phyloP scores from a whole-genome alignment of 805 yeast genomes.

The Isabelozyma pseudorhagii region DNA sequence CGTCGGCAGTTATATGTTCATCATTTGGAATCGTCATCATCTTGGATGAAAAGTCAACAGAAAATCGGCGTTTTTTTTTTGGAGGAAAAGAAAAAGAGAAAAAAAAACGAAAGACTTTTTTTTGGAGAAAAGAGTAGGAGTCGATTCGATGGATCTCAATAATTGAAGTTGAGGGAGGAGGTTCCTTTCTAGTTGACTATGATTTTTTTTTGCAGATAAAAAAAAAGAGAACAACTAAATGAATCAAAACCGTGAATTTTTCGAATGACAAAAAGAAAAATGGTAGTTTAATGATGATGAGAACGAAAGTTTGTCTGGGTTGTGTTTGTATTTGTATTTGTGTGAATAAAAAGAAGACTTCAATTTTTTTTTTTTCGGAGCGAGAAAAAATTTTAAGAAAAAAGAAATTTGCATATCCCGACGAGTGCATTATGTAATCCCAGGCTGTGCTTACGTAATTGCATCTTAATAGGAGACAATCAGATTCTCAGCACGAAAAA shows the following conservation, averaged over 20 bases:
- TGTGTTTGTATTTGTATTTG: not conserved
- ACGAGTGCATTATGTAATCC: not conserved
- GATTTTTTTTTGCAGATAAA: not conserved
- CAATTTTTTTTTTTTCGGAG: too few relatives aligned
- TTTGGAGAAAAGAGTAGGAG: not conserved
- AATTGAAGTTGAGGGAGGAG: too few relatives aligned
- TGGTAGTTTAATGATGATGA: not conserved
- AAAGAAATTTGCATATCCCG: not conserved
- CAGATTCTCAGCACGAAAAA: not conserved
- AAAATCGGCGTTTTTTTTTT: not conserved
- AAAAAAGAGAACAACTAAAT: not conserved
- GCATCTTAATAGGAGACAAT: not conserved
- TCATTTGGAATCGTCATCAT: conserved; percentile 2
- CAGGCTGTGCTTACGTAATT: not conserved
- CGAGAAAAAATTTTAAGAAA: not conserved
- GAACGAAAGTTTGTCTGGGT: not conserved
- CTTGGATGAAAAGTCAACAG: not conserved
- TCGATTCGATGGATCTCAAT: too few relatives aligned
- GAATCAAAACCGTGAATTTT: not conserved
- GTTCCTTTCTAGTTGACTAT: too few relatives aligned
- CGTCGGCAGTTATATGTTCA: not conserved
- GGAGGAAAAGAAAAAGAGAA: not conserved
- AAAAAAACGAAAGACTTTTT: not conserved
- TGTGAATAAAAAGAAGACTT: not conserved
- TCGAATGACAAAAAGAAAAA: not conserved